These are phyloP conservation scores for Termitomyces sp. DNA, from an alignment of 768 basidiomycete genomes.

Conservation along the genomic window DNA sequence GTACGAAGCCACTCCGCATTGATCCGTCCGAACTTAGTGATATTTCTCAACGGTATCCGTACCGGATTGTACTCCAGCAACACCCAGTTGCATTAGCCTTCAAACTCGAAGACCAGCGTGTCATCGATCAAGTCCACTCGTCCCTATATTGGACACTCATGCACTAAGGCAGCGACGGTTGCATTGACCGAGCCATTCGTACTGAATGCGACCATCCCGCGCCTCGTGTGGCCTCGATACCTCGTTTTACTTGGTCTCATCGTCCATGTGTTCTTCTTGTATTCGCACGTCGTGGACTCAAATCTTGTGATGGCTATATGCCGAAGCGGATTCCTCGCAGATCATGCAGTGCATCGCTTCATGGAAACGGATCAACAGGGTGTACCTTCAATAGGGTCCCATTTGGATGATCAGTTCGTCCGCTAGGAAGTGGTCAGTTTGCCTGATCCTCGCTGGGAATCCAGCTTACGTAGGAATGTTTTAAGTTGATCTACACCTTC, in stretches of 20 bases:
- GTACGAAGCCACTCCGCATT: slow-evolving; percentile 42
- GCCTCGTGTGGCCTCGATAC: slow-evolving; percentile 41
- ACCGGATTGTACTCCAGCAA: slow-evolving; percentile 23
- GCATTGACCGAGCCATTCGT: slow-evolving; percentile 38
- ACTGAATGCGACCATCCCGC: slow-evolving; percentile 32
- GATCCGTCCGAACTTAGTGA: slow-evolving; percentile 14
- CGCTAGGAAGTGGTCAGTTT: slow-evolving; percentile 38
- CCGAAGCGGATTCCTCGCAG: slow-evolving; percentile 37
- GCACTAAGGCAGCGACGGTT: slow-evolving; percentile 35
- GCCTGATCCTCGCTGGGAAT: background rate
- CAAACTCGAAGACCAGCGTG: slow-evolving; percentile 33
- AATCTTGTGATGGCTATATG: slow-evolving; percentile 34
- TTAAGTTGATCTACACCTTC: slow-evolving; percentile 32
- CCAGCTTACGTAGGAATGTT: background rate
- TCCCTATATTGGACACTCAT: slow-evolving; percentile 39
- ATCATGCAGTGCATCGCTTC: slow-evolving; percentile 36
- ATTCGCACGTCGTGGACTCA: background rate
- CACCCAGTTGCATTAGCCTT: slow-evolving; percentile 39
- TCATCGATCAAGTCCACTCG: slow-evolving; percentile 34
- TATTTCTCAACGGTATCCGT: background rate
- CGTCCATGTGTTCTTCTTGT: slow-evolving; percentile 20
- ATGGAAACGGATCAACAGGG: slow-evolving; percentile 32
- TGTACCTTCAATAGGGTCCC: slow-evolving; percentile 33
- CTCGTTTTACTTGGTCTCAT: slow-evolving; percentile 35
- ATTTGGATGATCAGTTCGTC: slow-evolving; percentile 40